Percentiles rank a stretch among this genome's conserved stretches.
Evolutionary conservation across 2,329 filamentous ascomycete species (phyloP).

Genomic region (Fusarium secorum): DNA sequence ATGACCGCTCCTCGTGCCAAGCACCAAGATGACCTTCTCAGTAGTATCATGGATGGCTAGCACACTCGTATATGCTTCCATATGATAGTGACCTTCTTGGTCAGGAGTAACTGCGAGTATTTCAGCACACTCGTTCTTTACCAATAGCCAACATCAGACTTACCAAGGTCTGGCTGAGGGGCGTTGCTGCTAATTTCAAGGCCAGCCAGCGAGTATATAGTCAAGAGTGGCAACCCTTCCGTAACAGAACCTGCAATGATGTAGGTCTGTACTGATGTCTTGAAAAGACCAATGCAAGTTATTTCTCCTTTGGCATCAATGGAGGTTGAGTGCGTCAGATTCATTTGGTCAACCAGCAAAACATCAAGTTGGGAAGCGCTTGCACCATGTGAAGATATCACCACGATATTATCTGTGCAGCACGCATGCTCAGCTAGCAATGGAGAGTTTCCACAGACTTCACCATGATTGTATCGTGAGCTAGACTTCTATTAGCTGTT

Average conservation of each 20-base stretch:
- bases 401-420: conserved; percentile 49
- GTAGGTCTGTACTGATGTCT: conserved; percentile 36
- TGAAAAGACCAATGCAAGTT: conserved; percentile 55
- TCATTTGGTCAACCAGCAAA: conserved; percentile 48
- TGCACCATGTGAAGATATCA: conserved; percentile 52
- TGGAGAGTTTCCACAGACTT: conserved; percentile 43
- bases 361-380: conserved; percentile 51
- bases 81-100: not conserved
- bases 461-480: conserved; percentile 44
- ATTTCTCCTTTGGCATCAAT: conserved; percentile 56
- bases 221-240: conserved; percentile 46
- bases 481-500: conserved; percentile 33
- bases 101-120: not conserved
- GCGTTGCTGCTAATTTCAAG: conserved; percentile 22
- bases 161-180: conserved; percentile 28
- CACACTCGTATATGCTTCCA: conserved; percentile 59
- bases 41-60: conserved; percentile 43
- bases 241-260: conserved; percentile 49
- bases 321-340: conserved; percentile 41
- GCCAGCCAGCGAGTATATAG: conserved; percentile 43
- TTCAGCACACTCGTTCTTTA: conserved; percentile 2
- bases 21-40: conserved; percentile 46
- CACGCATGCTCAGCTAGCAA: conserved; percentile 54
- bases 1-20: conserved; percentile 62
- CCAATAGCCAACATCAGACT: not conserved